Conservation (phyloP, 2,329 filamentous ascomycete genomes). For the Nigrospora sphaerica region DNA sequence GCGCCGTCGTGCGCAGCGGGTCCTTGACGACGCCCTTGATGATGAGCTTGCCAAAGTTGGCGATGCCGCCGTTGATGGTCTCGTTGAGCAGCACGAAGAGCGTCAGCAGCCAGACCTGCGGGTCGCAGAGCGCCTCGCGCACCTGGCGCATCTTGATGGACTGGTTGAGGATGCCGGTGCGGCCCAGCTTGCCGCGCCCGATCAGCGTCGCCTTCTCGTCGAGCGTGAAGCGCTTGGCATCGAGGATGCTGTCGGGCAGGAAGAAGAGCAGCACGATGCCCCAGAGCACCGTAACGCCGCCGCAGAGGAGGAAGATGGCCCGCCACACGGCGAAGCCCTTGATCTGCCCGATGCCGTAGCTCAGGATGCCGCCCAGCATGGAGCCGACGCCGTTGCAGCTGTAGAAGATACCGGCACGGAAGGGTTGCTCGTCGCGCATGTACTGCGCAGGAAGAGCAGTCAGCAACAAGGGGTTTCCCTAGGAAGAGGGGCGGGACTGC, state of each 20-base stretch:
- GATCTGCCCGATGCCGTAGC: slow-evolving; percentile 32
- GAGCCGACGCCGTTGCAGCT: slow-evolving; percentile 30
- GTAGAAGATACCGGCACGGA: slow-evolving; percentile 36
- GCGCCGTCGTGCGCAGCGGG: slow-evolving; percentile 37
- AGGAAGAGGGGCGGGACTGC: not conserved
- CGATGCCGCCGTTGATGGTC: slow-evolving; percentile 42
- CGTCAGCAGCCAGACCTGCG: slow-evolving; percentile 36
- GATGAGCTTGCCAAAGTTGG: slow-evolving; percentile 49
- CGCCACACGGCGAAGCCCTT: slow-evolving; percentile 33
- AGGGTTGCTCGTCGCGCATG: slow-evolving; percentile 34
- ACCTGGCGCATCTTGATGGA: slow-evolving; percentile 40
- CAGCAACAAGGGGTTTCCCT: not conserved
- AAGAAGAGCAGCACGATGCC: slow-evolving; percentile 28
- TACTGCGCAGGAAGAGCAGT: slow-evolving; percentile 22
- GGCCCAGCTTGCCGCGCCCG: slow-evolving; percentile 25
- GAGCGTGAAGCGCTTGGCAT: slow-evolving; percentile 30
- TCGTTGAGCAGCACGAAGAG: slow-evolving; percentile 44
- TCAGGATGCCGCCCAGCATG: slow-evolving; percentile 27
- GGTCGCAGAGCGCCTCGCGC: slow-evolving; percentile 35
- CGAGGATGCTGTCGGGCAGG: slow-evolving; percentile 34
- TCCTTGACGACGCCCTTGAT: slow-evolving; percentile 40
- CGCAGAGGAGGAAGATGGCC: slow-evolving; percentile 36
- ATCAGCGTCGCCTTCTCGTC: slow-evolving; percentile 37
- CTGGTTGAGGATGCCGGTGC: slow-evolving; percentile 38
- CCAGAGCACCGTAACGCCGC: slow-evolving; percentile 34